These are phyloP conservation scores for Penicillium capsulatum DNA, from an alignment of 2,329 filamentous ascomycete species.

Conservation along the genomic window DNA sequence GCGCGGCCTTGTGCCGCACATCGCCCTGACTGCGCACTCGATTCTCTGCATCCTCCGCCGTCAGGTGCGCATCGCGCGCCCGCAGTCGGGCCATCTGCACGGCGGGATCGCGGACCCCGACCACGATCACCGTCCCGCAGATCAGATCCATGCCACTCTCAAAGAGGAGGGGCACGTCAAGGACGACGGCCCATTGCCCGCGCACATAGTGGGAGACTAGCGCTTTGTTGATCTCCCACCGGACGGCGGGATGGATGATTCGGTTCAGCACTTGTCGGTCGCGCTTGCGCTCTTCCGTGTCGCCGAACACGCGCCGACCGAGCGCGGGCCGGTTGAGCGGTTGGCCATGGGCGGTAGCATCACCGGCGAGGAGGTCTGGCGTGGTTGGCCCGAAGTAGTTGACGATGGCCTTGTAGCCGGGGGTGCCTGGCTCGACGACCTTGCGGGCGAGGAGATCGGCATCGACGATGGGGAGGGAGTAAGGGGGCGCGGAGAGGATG, in stretches of 20 bases:
- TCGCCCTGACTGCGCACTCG: constrained; percentile 82
- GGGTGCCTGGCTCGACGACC: constrained; percentile 88
- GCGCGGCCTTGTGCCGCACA: constrained; percentile 73
- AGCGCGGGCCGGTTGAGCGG: constrained; percentile 83
- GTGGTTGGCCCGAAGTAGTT: constrained; percentile 75
- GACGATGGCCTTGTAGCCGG: constrained; percentile 78
- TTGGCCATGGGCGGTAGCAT: constrained; percentile 34
- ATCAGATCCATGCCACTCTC: constrained; percentile 81
- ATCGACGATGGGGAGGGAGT: constrained; percentile 87
- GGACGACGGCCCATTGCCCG: constrained; percentile 81
- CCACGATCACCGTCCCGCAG: constrained; percentile 81
- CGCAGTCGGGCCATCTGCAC: constrained; percentile 78
- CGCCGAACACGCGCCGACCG: constrained; percentile 80
- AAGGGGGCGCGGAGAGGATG: constrained; percentile 72
- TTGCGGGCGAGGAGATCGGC: constrained; percentile 88
- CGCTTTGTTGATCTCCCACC: constrained; percentile 71
- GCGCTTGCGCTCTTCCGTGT: constrained; percentile 62
- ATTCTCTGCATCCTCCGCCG: constrained; percentile 80
- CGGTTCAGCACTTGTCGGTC: constrained; percentile 76
- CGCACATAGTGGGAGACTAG: constrained; percentile 68
- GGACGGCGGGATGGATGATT: constrained; percentile 89
- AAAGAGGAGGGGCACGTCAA: constrained; percentile 89
- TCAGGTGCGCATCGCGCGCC: constrained; percentile 71
- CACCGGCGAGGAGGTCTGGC: constrained; percentile 73
- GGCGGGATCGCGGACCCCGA: constrained; percentile 73